These are phyloP conservation scores for Iris macrosiphon DNA, from an alignment of 106 monocot genomes.

Conservation along the genomic window DNA sequence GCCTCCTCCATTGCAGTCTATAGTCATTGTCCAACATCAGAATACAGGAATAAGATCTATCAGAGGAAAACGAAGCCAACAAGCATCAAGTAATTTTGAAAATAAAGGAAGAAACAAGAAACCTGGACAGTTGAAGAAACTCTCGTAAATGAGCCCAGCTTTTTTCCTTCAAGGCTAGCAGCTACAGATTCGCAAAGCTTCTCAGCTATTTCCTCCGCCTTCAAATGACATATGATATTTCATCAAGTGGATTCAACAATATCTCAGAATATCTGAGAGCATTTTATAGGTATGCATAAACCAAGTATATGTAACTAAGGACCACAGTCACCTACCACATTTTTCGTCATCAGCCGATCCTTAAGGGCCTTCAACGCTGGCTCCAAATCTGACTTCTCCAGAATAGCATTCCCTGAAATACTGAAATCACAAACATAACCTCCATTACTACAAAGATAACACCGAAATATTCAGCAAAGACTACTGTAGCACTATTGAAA, in stretches of 20 bases:
- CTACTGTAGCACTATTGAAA: too few species aligned
- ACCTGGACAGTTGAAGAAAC: constrained; percentile 97
- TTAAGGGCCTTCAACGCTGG: constrained; percentile 95
- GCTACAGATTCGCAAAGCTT: constrained; percentile 98
- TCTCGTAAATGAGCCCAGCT: constrained; percentile 93
- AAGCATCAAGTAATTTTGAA: neutral
- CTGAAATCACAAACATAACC: constrained; percentile 21
- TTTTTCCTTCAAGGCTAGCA: constrained; percentile 97
- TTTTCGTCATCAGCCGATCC: constrained; percentile 95
- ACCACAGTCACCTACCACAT: constrained; percentile 72
- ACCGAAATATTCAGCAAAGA: neutral
- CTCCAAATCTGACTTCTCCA: constrained; percentile 81
- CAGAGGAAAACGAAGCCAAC: neutral
- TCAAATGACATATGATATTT: constrained; percentile 5
- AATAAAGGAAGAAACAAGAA: constrained; percentile 15
- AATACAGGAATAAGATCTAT: constrained; percentile 7
- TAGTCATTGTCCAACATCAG: constrained; percentile 6
- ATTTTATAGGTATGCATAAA: neutral
- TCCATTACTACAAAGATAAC: neutral
- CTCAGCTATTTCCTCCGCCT: constrained; percentile 99
- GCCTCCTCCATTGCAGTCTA: constrained; percentile 99
- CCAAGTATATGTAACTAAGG: neutral
- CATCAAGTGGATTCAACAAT: neutral
- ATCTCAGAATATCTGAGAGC: too few species aligned
- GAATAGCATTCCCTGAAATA: constrained; percentile 75